Conservation (phyloP, 495 filamentous ascomycete species). For the Aspergillus steynii region DNA sequence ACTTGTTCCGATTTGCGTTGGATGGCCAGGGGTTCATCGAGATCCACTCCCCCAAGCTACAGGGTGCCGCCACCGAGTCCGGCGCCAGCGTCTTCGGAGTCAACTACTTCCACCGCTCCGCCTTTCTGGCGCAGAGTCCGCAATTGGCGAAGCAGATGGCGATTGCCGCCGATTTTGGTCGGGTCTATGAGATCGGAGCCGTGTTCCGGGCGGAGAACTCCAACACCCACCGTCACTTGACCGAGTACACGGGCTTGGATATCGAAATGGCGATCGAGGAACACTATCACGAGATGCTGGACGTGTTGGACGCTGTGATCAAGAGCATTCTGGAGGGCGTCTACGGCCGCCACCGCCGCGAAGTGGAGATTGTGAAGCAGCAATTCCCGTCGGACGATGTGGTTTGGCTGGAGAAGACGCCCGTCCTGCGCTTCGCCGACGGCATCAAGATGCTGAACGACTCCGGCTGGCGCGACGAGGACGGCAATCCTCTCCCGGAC, state of each 20-base stretch:
- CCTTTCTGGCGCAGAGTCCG: slow-evolving; percentile 85
- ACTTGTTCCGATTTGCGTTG: slow-evolving; percentile 76
- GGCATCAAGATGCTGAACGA: slow-evolving; percentile 78
- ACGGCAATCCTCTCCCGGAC: slow-evolving; percentile 65
- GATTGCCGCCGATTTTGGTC: slow-evolving; percentile 83
- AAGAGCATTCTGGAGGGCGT: slow-evolving; percentile 79
- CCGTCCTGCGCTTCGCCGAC: slow-evolving; percentile 76
- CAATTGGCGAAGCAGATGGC: slow-evolving; percentile 95
- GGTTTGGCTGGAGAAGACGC: slow-evolving; percentile 81
- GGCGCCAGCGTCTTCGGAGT: slow-evolving; percentile 89
- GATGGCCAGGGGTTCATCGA: slow-evolving; percentile 75
- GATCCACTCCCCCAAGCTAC: slow-evolving; percentile 86
- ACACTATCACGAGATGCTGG: slow-evolving; percentile 81
- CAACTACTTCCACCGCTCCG: slow-evolving; percentile 79
- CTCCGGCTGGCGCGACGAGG: slow-evolving; percentile 74
- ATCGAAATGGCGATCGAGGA: slow-evolving; percentile 94
- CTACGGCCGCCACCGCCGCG: slow-evolving; percentile 62
- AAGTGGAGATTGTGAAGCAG: slow-evolving; percentile 66
- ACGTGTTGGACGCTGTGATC: slow-evolving; percentile 74
- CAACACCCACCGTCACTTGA: slow-evolving; percentile 93
- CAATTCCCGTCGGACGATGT: slow-evolving; percentile 68
- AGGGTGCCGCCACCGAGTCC: slow-evolving; percentile 85
- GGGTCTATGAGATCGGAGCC: slow-evolving; percentile 84
- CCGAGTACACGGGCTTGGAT: slow-evolving; percentile 94
- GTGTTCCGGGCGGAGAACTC: slow-evolving; percentile 95